A percentile compares a stretch with the other conserved stretches of the same genome.
These are phyloP conservation scores for Barbarea vulgaris DNA, from an alignment of 345 rosid genomes.

Conservation along the genomic window DNA sequence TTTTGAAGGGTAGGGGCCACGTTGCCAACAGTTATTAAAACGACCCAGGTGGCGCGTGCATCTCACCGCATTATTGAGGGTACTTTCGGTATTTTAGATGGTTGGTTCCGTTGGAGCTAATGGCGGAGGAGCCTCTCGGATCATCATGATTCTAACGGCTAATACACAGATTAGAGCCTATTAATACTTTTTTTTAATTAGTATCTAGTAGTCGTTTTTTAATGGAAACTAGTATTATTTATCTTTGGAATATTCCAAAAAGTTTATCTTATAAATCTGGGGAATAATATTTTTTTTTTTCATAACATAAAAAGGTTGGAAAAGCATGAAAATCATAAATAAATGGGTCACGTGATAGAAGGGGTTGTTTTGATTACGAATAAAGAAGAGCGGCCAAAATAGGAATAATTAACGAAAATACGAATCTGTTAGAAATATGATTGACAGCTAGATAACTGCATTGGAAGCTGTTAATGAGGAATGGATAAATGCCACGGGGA, in stretches of 20 bases:
- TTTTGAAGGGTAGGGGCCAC: background rate
- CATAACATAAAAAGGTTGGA: background rate
- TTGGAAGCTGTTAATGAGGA: background rate
- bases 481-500: background rate
- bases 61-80: background rate
- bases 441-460: conserved; percentile 13
- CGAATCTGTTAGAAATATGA: conserved; percentile 1
- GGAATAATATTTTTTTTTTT: background rate
- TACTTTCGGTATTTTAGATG: conserved; percentile 6
- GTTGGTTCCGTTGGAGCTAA: conserved; percentile 16
- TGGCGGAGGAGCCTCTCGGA: conserved; percentile 24
- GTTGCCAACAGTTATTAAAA: background rate
- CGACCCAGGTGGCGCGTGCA: conserved; percentile 40
- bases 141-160: conserved; percentile 11
- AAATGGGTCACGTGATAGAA: conserved; percentile 30
- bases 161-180: no score
- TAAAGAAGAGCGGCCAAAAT: background rate
- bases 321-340: conserved; percentile 24
- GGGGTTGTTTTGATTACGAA: background rate
- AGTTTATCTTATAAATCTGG: background rate
- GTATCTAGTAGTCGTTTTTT: background rate
- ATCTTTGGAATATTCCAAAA: conserved; percentile 10
- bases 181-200: background rate
- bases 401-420: background rate
- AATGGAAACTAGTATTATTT: background rate